Conservation (phyloP, 108 stramenopile genomes). For the Aurantiochytrium sp. region DNA sequence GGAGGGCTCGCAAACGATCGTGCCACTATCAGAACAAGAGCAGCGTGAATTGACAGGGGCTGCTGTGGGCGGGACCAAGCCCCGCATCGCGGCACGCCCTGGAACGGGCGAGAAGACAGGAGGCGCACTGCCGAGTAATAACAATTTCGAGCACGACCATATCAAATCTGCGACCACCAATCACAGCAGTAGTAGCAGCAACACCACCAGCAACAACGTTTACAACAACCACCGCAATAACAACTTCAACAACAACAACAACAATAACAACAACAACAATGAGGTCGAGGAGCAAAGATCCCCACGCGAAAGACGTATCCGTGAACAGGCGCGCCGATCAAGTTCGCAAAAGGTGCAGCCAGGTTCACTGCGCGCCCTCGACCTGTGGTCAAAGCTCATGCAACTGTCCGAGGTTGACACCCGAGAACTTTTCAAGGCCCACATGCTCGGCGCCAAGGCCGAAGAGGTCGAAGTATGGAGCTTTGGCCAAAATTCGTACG, state of each 20-base stretch:
- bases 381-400: not conserved
- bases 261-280: not conserved
- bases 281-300: not conserved
- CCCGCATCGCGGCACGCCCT: too few species aligned
- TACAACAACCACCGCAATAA: not conserved
- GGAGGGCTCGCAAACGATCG: too few species aligned
- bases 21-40: too few species aligned
- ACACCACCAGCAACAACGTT: not conserved
- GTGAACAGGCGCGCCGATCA: not conserved
- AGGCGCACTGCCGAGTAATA: too few species aligned
- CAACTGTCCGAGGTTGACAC: not conserved
- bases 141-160: too few species aligned
- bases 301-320: not conserved
- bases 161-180: too few species aligned
- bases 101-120: too few species aligned
- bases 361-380: not conserved
- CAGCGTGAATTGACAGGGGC: too few species aligned
- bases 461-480: conserved; percentile 43
- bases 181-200: too few species aligned
- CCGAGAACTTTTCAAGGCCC: not conserved
- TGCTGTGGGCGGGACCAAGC: too few species aligned
- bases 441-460: not conserved
- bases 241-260: not conserved
- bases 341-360: not conserved
- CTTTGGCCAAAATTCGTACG: conserved; percentile 55